Base-by-base conservation (phyloP, 2,329 filamentous ascomycete genomes). In the Diplodia corticola region DNA sequence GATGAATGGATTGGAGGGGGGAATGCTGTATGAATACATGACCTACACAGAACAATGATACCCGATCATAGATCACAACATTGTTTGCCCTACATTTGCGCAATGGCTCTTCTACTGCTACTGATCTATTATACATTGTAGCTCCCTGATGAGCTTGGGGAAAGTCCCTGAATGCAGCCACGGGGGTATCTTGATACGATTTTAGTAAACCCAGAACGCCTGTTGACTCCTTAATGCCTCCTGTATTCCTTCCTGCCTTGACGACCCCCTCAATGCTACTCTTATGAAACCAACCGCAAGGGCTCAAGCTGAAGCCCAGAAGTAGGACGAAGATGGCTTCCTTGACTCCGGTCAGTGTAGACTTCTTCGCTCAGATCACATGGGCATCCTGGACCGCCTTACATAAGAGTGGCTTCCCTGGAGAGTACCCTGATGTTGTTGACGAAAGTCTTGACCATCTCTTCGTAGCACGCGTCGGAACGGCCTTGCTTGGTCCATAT, bases 371-470 rank as follows among this genome's bases (percentile, higher is more conserved):
- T 1, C 15, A 20, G 12, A 48, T 60, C 37, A 48, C 37, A 33
- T 53, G 15, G 9, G 37, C 12, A 20, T 33, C 5, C 12, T 15
- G 3, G 4, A 30, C 3, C 37, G 12, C 10, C 28, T 60, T 28
- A 54, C 50, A 33, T 53, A n/a, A 33, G 49, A 13, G 44, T 50
- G 7, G 64, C 67, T 37, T 64, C 63, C 35, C 69, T 51, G 13
- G 64, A 64, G 12, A 91, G 77, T 30, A 88, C 81, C 20, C 87
- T 83, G 40, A 91, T 81, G 70, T 95, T 94, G 75, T 93, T 89
- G 65, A 94, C 79, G 69, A 95, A 86, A 1, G 89, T 90, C 68
- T 90, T 88, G 3, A 95, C 85, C 15, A 94, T 77, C 53, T 88
- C 84, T 64, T 86, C 82, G 74, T 90, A 92, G 63, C 84, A 85